Conservation (phyloP, 441 rosid species). For the Eutrema salsugineum region DNA sequence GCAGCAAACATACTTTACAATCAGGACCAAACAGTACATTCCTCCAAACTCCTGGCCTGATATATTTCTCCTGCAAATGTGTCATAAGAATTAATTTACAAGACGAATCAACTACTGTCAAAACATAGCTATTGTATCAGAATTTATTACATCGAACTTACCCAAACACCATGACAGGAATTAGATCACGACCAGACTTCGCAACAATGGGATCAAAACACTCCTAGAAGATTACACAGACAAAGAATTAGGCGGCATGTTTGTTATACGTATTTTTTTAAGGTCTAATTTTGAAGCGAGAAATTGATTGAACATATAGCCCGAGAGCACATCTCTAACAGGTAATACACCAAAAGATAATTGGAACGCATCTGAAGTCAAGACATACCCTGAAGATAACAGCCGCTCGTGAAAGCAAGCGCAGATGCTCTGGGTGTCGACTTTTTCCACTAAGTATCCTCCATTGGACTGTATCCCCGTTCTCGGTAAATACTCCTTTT, state of each 20-base stretch:
- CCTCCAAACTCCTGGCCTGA: constrained; percentile 97
- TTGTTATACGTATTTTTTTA: background rate
- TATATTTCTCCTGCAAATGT: constrained; percentile 69
- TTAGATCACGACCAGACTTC: constrained; percentile 62
- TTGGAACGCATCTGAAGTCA: background rate
- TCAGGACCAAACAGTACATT: constrained; percentile 75
- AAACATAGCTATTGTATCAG: background rate
- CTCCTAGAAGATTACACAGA: constrained; percentile 40
- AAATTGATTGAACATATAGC: background rate
- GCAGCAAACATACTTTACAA: constrained; percentile 55
- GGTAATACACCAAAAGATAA: background rate
- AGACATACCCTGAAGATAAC: constrained; percentile 72
- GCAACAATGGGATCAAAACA: constrained; percentile 81
- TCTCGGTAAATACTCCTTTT: constrained; percentile 33
- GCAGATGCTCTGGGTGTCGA: constrained; percentile 51
- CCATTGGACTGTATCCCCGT: constrained; percentile 58
- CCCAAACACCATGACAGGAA: constrained; percentile 98
- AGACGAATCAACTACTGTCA: background rate
- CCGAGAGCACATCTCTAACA: background rate
- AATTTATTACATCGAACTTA: constrained; percentile 32
- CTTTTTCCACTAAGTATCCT: constrained; percentile 74
- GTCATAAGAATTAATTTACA: background rate
- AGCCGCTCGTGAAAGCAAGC: constrained; percentile 65
- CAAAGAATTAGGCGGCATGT: background rate
- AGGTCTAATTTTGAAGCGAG: background rate